Percentiles rank a stretch among this genome's conserved stretches.
These are phyloP conservation scores for Hypoxylon crocopeplum DNA, from an alignment of 495 filamentous ascomycete species.

Conservation along the genomic window DNA sequence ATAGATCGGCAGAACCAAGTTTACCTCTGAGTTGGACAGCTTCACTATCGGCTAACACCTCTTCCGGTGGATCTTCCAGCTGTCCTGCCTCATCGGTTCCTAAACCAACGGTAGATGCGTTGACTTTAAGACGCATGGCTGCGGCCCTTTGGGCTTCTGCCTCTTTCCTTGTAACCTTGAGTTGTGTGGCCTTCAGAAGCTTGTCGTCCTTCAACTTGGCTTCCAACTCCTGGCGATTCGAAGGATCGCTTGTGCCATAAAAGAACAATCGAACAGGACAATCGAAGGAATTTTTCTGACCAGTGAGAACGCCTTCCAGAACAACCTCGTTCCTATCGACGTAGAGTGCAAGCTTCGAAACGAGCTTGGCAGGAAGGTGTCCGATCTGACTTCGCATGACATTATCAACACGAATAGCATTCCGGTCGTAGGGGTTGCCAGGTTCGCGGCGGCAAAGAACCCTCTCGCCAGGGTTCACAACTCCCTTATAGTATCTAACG, in stretches of 20 bases:
- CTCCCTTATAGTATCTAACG: constrained; percentile 76
- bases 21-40: constrained; percentile 62
- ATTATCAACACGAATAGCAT: constrained; percentile 83
- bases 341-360: constrained; percentile 74
- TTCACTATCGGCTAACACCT: constrained; percentile 72
- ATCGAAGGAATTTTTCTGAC: constrained; percentile 67
- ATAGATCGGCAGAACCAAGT: constrained; percentile 68
- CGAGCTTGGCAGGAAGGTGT: constrained; percentile 72
- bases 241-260: constrained; percentile 67
- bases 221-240: constrained; percentile 59
- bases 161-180: constrained; percentile 56
- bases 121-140: constrained; percentile 43
- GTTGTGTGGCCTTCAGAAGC: constrained; percentile 54
- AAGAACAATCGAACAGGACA: constrained; percentile 73
- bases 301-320: constrained; percentile 72
- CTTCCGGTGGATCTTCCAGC: constrained; percentile 57
- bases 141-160: constrained; percentile 53
- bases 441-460: constrained; percentile 74
- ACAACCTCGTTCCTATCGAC: constrained; percentile 60
- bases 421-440: constrained; percentile 73
- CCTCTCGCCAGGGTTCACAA: constrained; percentile 73
- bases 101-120: constrained; percentile 43
- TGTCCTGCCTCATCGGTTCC: constrained; percentile 26
- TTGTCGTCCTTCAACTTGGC: constrained; percentile 67
- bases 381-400: constrained; percentile 82